phyloP scores from a whole-genome alignment of 441 rosid species.

The Pelargonium cotyledonis region DNA sequence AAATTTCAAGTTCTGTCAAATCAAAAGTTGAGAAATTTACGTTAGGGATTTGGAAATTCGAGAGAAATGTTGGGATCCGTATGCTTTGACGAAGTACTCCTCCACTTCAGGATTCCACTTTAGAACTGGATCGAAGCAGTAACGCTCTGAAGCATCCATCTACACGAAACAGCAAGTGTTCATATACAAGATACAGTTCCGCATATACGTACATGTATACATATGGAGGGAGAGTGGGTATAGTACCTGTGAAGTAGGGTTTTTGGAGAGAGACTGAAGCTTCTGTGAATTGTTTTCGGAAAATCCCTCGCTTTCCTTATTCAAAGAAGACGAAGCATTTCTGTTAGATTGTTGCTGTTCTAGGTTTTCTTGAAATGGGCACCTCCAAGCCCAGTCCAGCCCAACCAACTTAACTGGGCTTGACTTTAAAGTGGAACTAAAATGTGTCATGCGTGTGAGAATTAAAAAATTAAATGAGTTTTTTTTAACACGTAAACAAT shows the following conservation, averaged over 20 bases:
- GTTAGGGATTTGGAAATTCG: slow-evolving; percentile 74
- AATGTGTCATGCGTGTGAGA: too few species aligned
- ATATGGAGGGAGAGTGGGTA: neutral
- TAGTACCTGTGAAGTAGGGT: slow-evolving; percentile 21
- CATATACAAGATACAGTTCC: neutral
- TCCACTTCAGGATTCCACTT: slow-evolving; percentile 82
- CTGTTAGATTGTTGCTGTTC: neutral
- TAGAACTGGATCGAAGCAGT: slow-evolving; percentile 64
- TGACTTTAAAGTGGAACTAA: too few species aligned
- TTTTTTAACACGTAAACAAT: too few species aligned
- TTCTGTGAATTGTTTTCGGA: slow-evolving; percentile 28
- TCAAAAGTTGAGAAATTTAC: slow-evolving; percentile 22
- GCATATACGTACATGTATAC: neutral
- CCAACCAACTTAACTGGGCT: neutral
- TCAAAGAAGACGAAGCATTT: slow-evolving; percentile 21
- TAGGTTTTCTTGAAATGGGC: neutral
- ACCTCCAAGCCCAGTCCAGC: neutral
- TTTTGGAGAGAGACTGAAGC: slow-evolving; percentile 23
- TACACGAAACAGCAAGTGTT: slow-evolving; percentile 6
- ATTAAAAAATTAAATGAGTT: too few species aligned
- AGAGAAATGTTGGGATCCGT: slow-evolving; percentile 65
- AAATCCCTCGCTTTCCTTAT: slow-evolving; percentile 62
- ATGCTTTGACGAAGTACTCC: slow-evolving; percentile 72
- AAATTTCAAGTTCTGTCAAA: neutral
- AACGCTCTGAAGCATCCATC: slow-evolving; percentile 67